Base-by-base conservation (phyloP, 768 basidiomycete species). In the Boletus tomentosulus region DNA sequence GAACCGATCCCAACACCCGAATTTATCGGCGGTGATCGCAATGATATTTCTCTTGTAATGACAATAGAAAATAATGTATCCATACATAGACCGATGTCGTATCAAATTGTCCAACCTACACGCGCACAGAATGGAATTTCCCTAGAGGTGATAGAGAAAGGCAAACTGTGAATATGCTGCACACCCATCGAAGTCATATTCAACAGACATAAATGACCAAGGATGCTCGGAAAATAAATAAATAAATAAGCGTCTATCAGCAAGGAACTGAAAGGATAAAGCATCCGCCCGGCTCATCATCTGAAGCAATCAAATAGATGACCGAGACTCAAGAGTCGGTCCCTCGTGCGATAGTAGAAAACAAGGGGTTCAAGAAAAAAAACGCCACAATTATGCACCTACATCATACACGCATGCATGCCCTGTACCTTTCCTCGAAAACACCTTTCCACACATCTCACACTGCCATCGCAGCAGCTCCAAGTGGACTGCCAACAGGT, bases 401-500 rank as follows among this genome's bases (percentile, higher is more conserved):
- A 19, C 5, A 5, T n/a, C n/a, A n/a, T 31, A n/a, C 8, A 11
- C 16, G 33, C 62, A 64, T 12, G 41, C 7, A 22, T 64, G 62
- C 1, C 39, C 37, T 2, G 63, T 64, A 9, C 57, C 53, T 38
- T 24, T 64, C 19, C 62, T 56, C 19, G 62, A 65, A 30, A 65
- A 62, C 1, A 49, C 38, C 45, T 22, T 56, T 8, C 53, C 47
- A 27, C 62, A 64, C 1, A 3, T 9, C n/a, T 51, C 49, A 10
- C 63, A 64, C 11, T 15, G 49, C 62, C 62, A 64, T 1, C 60
- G 53, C 31, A 64, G 30, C 15, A 64, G 13, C 9, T 38, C 41
- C 30, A 64, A 19, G 24, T 64, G 62, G 4, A 64, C 63, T 0
- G 63, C 30, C 28, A 62, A 25, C 3, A 64, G 2, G 44, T 64